These are phyloP conservation scores for Fusarium abutilonis DNA, from an alignment of 2,329 filamentous ascomycete species.

Conservation along the genomic window DNA sequence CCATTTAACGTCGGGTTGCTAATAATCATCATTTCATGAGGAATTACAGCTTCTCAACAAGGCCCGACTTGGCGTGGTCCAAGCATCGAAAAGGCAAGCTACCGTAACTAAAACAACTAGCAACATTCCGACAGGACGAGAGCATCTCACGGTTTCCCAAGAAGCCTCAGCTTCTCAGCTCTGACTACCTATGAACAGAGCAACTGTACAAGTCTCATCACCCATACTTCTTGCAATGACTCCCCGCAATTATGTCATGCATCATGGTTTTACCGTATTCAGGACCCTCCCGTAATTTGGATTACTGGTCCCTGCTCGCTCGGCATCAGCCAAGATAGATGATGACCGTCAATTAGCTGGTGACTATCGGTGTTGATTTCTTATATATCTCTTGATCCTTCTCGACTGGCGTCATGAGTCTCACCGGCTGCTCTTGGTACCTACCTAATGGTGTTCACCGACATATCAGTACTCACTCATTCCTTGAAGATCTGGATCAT, in stretches of 20 bases:
- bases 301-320: slow-evolving; percentile 45
- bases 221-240: slow-evolving; percentile 32
- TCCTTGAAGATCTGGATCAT: slow-evolving; percentile 29
- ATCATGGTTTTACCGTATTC: slow-evolving; percentile 51
- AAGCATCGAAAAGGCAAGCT: slow-evolving; percentile 37
- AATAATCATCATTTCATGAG: slow-evolving; percentile 37
- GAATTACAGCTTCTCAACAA: slow-evolving; percentile 25
- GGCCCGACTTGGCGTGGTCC: slow-evolving; percentile 43
- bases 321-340: slow-evolving; percentile 37
- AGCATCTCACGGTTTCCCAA: slow-evolving; percentile 34
- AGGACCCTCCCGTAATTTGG: slow-evolving; percentile 51
- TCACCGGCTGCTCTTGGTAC: slow-evolving; percentile 43
- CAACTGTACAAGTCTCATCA: not conserved
- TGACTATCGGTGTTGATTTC: slow-evolving; percentile 26
- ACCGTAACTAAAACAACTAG: slow-evolving; percentile 25
- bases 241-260: slow-evolving; percentile 61
- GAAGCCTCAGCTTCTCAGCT: slow-evolving; percentile 40
- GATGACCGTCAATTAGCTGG: slow-evolving; percentile 30
- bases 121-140: slow-evolving; percentile 31
- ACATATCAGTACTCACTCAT: slow-evolving; percentile 31
- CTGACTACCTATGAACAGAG: slow-evolving; percentile 14
- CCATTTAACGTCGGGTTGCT: slow-evolving; percentile 27
- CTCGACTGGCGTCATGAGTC: slow-evolving; percentile 37
- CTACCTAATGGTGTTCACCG: slow-evolving; percentile 43
- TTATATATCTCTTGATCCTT: slow-evolving; percentile 46